phyloP scores from a whole-genome alignment of 1,139 yeast genomes.

The Candida mesenterica region DNA sequence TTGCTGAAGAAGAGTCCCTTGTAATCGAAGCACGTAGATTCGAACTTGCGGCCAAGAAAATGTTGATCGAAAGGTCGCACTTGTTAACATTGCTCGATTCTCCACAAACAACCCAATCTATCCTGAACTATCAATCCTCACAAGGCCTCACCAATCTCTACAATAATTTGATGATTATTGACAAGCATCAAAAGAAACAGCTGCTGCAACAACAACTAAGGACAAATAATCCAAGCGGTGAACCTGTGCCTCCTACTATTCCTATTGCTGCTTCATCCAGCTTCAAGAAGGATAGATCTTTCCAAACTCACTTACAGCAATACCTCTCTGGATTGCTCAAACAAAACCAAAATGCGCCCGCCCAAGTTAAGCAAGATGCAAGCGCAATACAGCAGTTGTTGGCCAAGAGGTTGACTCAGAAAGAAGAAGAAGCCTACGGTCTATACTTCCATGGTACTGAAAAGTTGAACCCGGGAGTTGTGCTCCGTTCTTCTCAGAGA shows the following conservation, averaged over 20 bases:
- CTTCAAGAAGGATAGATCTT: conserved; percentile 48
- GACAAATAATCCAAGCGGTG: conserved; percentile 22
- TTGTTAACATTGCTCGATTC: conserved; percentile 79
- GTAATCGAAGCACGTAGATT: conserved; percentile 91
- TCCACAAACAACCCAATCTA: conserved; percentile 78
- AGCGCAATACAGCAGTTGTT: conserved; percentile 42
- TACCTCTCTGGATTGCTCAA: conserved; percentile 39
- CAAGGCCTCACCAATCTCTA: conserved; percentile 89
- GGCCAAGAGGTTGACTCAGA: conserved; percentile 61
- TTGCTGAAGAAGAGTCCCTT: conserved; percentile 94
- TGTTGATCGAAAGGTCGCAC: conserved; percentile 80
- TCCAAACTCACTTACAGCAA: conserved; percentile 52
- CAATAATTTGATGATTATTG: conserved; percentile 73
- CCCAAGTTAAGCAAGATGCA: conserved; percentile 34
- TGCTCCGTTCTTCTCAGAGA: conserved; percentile 64
- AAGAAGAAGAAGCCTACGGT: conserved; percentile 87
- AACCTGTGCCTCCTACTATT: conserved; percentile 60
- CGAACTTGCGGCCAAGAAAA: conserved; percentile 89
- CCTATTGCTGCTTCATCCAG: conserved; percentile 57
- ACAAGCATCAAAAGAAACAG: conserved; percentile 55
- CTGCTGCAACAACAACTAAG: conserved; percentile 48
- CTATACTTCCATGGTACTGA: conserved; percentile 75
- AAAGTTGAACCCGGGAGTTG: conserved; percentile 74
- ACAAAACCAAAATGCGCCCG: conserved; percentile 31
- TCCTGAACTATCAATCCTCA: conserved; percentile 76